Base-by-base conservation (phyloP, 2,329 filamentous ascomycete species). In the Trichoderma hamatum region DNA sequence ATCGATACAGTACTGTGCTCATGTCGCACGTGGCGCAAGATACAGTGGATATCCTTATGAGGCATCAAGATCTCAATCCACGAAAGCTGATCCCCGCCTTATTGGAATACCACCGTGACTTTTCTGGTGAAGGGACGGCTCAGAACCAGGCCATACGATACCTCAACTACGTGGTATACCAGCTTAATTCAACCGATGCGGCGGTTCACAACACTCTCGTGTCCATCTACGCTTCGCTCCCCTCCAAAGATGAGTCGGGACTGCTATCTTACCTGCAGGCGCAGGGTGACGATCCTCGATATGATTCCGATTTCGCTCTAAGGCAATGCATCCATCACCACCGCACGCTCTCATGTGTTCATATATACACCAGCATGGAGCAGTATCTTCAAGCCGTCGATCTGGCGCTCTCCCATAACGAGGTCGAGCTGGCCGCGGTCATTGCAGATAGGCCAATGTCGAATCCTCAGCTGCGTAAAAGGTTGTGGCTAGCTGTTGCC, bases 141-240 rank as follows among this genome's bases (percentile, higher is more conserved):
- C 89, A 93, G 77, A 98, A 98, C 74, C 96, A 99, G 82, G 96
- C 96, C 0, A 86, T 98, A 49, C 89, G 96, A 52, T 99, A 99
- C 77, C 89, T 99, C 24, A 92, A 94, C 73, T 97, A 95, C 78
- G 93, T 94, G 70, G 94, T 99, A 75, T 94, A 97, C 81, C 88
- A 95, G 81, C 86, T 94, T 75, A 86, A 91, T 78, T 91, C 94
- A 65, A 86, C 90, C 70, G 87, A 95, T 75, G 90, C 96, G 3
- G 95, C 96, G 2, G 91, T 99, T 13, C 96, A 99, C 82, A 99
- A 99, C 78, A 98, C 96, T 0, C 87, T 99, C 6, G 93, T 99
- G 60, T 97, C 95, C 10, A 95, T 99, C 63, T 97, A 97, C 78
- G 96, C 96, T 4, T 94, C 94, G 0, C 91, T 96, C 73, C 84